Base-by-base conservation (phyloP, 2,329 filamentous ascomycete genomes). In the Penicillium sp. region DNA sequence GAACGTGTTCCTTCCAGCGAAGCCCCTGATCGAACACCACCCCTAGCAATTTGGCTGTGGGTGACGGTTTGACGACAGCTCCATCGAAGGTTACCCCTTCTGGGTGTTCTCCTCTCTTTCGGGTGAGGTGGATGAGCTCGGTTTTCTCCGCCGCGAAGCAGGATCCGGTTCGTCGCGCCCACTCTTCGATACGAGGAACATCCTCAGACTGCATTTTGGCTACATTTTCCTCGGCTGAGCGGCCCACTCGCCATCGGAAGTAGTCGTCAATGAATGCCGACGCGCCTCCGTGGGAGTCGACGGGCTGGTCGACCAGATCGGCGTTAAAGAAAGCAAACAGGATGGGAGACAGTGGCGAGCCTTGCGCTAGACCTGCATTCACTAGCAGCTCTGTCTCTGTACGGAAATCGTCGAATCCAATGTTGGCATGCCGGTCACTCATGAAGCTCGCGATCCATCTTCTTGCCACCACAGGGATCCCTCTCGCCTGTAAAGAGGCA, bases 241-340 rank as follows among this genome's bases (percentile, higher is more conserved):
- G 23, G 10, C 64, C 60, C 0, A 59, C 58, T 44, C 57, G 48
- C 68, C 60, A 68, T 9, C 53, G 45, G 42, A 64, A 68, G 31
- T 67, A 77, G 55, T 67, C 69, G 56, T 60, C 62, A 37, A 63
- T 72, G 56, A 69, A 78, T 48, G 59, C 64, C 27, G 57, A 71
- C 33, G 67, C 63, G 10, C 69, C 69, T 21, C 68, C 57, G n/a
- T 62, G 33, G 25, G 10, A 49, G 42, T 59, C 25, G 11, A 67
- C 60, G 0, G 55, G 52, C 39, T 68, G 56, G 33, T 77, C 60
- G 3, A 77, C 70, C 9, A 76, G 66, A 46, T 76, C 69, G 26
- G 67, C 67, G 49, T 50, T 50, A 16, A 50, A 49, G 27, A 49
- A 49, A 16, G 27, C n/a, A 33, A 49, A 49, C 1, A 35, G 7